Conservation (phyloP, 495 filamentous ascomycete genomes). For the Penicillium dipodomyicola region DNA sequence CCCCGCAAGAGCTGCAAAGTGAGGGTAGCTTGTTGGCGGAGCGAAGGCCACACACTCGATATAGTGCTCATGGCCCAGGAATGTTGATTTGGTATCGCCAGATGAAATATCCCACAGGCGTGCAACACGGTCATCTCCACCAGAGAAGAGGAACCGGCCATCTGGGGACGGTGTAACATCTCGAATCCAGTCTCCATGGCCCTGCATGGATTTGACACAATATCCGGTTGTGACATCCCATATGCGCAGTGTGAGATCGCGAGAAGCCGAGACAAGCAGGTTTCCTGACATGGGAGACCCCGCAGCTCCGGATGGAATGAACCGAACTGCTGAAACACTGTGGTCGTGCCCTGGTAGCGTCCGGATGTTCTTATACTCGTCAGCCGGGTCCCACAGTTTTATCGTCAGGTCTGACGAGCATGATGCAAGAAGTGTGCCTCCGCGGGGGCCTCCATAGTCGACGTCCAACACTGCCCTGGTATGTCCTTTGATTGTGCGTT, state of each 20-base stretch:
- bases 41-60: conserved; percentile 89
- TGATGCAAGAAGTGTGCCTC: conserved; percentile 81
- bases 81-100: conserved; percentile 69
- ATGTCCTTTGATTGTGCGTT: conserved; percentile 89
- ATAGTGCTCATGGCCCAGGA: conserved; percentile 86
- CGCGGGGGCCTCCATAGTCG: conserved; percentile 87
- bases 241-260: conserved; percentile 81
- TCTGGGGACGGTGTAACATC: conserved; percentile 85
- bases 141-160: conserved; percentile 81
- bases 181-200: conserved; percentile 89
- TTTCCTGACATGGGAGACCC: conserved; percentile 54
- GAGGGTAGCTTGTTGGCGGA: conserved; percentile 70
- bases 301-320: conserved; percentile 76
- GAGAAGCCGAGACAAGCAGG: conserved; percentile 75
- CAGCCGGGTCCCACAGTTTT: conserved; percentile 92
- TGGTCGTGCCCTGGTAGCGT: conserved; percentile 94
- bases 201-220: conserved; percentile 55
- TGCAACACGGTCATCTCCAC: conserved; percentile 77
- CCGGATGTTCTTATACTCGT: conserved; percentile 94
- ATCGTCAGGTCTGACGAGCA: conserved; percentile 91
- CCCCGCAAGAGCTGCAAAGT: conserved; percentile 78
- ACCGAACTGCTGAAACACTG: conserved; percentile 83
- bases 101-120: conserved; percentile 79
- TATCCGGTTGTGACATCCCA: conserved; percentile 95
- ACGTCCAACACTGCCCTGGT: conserved; percentile 86